A percentile compares a stretch with the other conserved stretches of the same genome.
Conservation (phyloP, 2,329 filamentous ascomycete species). For the Raffaelea arxii region DNA sequence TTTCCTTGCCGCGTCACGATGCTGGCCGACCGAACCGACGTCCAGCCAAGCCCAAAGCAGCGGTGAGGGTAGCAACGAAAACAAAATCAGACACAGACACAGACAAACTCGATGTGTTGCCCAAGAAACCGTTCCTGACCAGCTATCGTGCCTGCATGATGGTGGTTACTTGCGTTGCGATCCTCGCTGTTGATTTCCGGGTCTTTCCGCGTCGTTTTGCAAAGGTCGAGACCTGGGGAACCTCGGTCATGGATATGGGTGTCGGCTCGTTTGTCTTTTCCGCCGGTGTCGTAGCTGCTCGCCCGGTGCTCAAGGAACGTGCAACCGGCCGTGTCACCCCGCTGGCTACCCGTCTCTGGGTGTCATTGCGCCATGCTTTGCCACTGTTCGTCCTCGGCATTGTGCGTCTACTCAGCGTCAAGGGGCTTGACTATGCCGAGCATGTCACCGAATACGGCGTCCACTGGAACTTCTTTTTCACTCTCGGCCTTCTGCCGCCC, state of each 20-base stretch:
- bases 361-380: slow-evolving; percentile 68
- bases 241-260: slow-evolving; percentile 96
- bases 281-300: slow-evolving; percentile 79
- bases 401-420: slow-evolving; percentile 77
- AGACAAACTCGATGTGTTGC: slow-evolving; percentile 32
- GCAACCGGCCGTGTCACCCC: slow-evolving; percentile 38
- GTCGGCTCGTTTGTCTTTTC: slow-evolving; percentile 98
- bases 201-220: slow-evolving; percentile 91
- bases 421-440: slow-evolving; percentile 90
- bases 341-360: slow-evolving; percentile 48
- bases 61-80: too few species aligned
- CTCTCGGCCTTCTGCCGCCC: slow-evolving; percentile 75
- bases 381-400: slow-evolving; percentile 74
- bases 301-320: slow-evolving; percentile 64
- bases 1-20: slow-evolving; percentile 37
- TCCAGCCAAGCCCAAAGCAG: slow-evolving; percentile 36
- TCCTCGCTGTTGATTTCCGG: slow-evolving; percentile 92
- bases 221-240: slow-evolving; percentile 99
- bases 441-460: slow-evolving; percentile 97
- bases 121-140: slow-evolving; percentile 85
- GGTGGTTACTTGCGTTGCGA: slow-evolving; percentile 78
- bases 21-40: not conserved
- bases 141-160: slow-evolving; percentile 88
- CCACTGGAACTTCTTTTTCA: slow-evolving; percentile 99
- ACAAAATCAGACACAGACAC: not conserved